These are phyloP conservation scores for Discostella pseudostelligera DNA, from an alignment of 108 stramenopile genomes.

Conservation along the genomic window DNA sequence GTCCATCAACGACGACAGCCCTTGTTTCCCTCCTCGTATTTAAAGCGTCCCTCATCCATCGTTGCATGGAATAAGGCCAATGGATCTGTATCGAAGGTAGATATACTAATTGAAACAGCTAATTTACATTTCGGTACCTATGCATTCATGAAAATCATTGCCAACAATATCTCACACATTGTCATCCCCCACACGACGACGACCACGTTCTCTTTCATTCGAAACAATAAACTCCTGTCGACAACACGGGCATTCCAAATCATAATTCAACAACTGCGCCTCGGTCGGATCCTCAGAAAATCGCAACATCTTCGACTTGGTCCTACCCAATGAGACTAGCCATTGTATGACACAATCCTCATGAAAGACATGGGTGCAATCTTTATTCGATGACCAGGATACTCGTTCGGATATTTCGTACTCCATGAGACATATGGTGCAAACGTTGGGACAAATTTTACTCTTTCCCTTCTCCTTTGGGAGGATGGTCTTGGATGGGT, in stretches of 20 bases:
- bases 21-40: no score
- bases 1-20: no score
- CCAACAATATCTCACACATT: no score
- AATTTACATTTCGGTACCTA: no score
- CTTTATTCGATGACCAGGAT: conserved; percentile 32
- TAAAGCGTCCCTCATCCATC: no score
- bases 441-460: conserved; percentile 22
- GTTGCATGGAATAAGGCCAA: no score
- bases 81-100: no score
- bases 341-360: conserved; percentile 46
- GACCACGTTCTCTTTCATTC: background rate
- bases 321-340: conserved; percentile 26
- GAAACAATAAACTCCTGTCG: conserved; percentile 34
- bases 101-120: no score
- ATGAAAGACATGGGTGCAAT: conserved; percentile 48
- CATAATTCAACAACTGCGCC: conserved; percentile 34
- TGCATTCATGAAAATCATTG: no score
- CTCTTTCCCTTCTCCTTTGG: background rate
- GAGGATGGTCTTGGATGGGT: background rate
- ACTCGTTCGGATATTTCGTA: conserved; percentile 38
- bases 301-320: conserved; percentile 17
- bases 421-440: conserved; percentile 45
- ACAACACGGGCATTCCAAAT: conserved; percentile 46
- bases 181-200: no score
- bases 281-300: conserved; percentile 18